phyloP scores from a whole-genome alignment of 768 basidiomycete species.

The Collybia sp. region DNA sequence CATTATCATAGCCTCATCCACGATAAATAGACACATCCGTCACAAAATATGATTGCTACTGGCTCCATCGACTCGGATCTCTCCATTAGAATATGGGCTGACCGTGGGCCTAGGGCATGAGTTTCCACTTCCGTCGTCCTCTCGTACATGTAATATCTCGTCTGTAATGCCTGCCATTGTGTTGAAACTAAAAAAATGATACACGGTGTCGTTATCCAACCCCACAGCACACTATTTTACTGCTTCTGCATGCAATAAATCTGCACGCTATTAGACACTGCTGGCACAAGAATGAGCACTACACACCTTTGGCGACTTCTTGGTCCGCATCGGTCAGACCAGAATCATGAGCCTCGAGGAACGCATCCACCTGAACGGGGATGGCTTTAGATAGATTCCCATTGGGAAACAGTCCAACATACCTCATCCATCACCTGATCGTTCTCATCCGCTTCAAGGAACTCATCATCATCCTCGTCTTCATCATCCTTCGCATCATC shows the following conservation, averaged over 20 bases:
- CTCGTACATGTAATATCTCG: no score
- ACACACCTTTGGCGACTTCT: constrained; percentile 68
- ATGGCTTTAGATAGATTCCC: background rate
- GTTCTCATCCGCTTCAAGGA: constrained; percentile 50
- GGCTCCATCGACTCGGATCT: constrained; percentile 85
- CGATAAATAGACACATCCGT: constrained; percentile 68
- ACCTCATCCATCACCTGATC: constrained; percentile 90
- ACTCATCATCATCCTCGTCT: constrained; percentile 60
- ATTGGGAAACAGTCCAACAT: constrained; percentile 11
- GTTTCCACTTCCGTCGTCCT: background rate
- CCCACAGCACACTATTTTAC: constrained; percentile 13
- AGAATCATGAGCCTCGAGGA: constrained; percentile 90
- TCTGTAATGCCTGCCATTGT: constrained; percentile 36
- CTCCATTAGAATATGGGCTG: constrained; percentile 79
- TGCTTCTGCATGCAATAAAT: constrained; percentile 22
- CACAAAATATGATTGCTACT: constrained; percentile 82
- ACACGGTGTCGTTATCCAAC: no score
- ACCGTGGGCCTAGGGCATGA: constrained; percentile 31
- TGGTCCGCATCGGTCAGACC: constrained; percentile 79
- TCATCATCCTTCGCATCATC: constrained; percentile 89
- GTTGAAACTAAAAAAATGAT: constrained; percentile 28
- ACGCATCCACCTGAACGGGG: constrained; percentile 71
- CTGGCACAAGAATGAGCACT: background rate
- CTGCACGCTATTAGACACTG: constrained; percentile 6
- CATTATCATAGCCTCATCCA: constrained; percentile 7